These are phyloP conservation scores for Sporobolomyces phaffii DNA, from an alignment of 768 basidiomycete species.

Conservation along the genomic window DNA sequence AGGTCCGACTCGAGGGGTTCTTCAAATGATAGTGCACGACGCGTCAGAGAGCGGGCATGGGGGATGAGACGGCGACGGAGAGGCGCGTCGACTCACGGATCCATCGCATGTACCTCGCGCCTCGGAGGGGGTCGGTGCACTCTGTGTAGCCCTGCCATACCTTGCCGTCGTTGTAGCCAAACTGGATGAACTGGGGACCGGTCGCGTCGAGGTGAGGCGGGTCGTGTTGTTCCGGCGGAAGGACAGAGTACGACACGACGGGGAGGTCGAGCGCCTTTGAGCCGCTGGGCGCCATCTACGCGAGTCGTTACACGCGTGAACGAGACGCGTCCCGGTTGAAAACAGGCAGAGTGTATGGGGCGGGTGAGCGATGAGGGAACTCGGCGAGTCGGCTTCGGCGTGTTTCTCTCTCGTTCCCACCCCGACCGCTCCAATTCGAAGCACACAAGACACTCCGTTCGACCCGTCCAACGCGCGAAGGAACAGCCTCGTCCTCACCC, in stretches of 20 bases:
- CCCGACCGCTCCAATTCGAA: no score
- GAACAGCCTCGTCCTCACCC: no score
- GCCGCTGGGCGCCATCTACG: background rate
- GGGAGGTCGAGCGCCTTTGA: slow-evolving; percentile 12
- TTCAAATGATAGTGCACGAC: no score
- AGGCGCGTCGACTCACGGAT: slow-evolving; percentile 5
- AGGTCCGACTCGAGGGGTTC: slow-evolving; percentile 87
- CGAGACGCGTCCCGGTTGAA: background rate
- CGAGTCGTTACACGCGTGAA: background rate
- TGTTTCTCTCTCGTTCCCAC: no score
- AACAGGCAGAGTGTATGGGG: background rate
- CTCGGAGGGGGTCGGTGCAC: background rate
- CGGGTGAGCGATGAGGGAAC: no score
- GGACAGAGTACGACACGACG: background rate
- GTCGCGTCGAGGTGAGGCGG: background rate
- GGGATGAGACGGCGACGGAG: no score
- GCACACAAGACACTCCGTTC: no score
- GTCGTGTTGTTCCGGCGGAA: background rate
- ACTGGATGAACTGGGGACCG: slow-evolving; percentile 4
- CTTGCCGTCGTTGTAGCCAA: slow-evolving; percentile 11
- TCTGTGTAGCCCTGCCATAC: background rate
- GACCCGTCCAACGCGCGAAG: no score
- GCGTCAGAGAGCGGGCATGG: no score
- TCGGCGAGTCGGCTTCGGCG: background rate
- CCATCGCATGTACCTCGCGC: slow-evolving; percentile 18